Base-by-base conservation (phyloP, 306 rosid species). In the Luffa acutangula region DNA sequence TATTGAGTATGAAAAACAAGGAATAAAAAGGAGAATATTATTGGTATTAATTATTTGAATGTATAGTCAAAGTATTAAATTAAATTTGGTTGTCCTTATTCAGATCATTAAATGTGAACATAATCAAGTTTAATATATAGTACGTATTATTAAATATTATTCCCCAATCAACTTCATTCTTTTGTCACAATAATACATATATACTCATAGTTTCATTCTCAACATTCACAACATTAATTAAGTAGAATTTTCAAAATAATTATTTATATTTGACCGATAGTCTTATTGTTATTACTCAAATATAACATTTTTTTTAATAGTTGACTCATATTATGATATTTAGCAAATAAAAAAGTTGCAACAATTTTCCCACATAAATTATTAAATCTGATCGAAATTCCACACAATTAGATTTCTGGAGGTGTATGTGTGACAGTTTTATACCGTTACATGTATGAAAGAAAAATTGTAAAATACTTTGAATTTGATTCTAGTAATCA, bases 31-130 rank as follows among this genome's bases (percentile, higher is more conserved):
- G 9, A 69, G 36, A 69, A 66, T 66, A 41, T 66, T 17, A 66
- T 37, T 64, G 5, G 74, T 33, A 62, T 31, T 66, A 66, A 65
- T 65, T 39, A 66, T 39, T 0, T 66, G 33, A 42, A 69, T 1
- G 4, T 42, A 69, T 31, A 48, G 59, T 12, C 59, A 13, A 48
- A 72, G 59, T 48, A 48, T 72, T 25, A 46, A 72, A 72, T 72
- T 72, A 72, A 72, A 25, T 46, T 46, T 72, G 6, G 4, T 49
- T 72, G 59, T 72, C 43, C 3, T 48, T 31, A 14, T 72, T 72
- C 21, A 72, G 77, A 48, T 72, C 77, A 72, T 72, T 72, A 20
- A 71, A 18, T 71, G 77, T 46, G 75, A 45, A 69, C 54, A 69
- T 69, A 69, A 69, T n/a, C 37, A 21, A 71, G 77, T 17, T 71